phyloP scores from a whole-genome alignment of 108 stramenopile species.

The Parietichytrium sp. region DNA sequence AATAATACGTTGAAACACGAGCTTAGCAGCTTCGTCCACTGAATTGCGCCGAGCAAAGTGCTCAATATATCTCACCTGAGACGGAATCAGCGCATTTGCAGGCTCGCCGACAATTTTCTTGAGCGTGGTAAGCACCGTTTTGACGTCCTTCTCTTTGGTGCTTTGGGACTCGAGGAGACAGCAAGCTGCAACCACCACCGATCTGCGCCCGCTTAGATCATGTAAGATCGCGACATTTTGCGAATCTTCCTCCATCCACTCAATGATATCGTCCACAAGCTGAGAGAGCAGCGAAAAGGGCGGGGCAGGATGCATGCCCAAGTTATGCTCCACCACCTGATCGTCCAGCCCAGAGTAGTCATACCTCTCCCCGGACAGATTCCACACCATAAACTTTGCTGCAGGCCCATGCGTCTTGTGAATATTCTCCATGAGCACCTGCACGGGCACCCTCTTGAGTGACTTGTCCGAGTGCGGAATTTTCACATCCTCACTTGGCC shows the following conservation, averaged over 20 bases:
- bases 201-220: slow-evolving; percentile 17
- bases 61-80: slow-evolving; percentile 10
- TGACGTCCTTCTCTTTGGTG: background rate
- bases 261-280: background rate
- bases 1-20: slow-evolving; percentile 18
- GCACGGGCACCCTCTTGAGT: background rate
- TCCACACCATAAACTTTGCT: background rate
- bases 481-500: background rate
- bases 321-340: slow-evolving; percentile 6
- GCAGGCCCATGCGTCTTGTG: background rate
- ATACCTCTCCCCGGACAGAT: slow-evolving; percentile 36
- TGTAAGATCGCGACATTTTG: background rate
- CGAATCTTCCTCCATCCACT: background rate
- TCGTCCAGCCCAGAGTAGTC: background rate
- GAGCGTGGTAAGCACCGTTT: background rate
- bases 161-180: too few relatives aligned
- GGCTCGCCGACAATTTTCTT: background rate
- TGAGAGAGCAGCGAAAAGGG: background rate
- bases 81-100: background rate
- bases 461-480: slow-evolving; percentile 4
- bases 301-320: slow-evolving; percentile 5
- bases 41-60: background rate
- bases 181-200: slow-evolving; percentile 15
- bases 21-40: background rate
- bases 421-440: background rate